Base-by-base conservation (phyloP, 106 monocot species). In the Acanthochlamys bracteata region DNA sequence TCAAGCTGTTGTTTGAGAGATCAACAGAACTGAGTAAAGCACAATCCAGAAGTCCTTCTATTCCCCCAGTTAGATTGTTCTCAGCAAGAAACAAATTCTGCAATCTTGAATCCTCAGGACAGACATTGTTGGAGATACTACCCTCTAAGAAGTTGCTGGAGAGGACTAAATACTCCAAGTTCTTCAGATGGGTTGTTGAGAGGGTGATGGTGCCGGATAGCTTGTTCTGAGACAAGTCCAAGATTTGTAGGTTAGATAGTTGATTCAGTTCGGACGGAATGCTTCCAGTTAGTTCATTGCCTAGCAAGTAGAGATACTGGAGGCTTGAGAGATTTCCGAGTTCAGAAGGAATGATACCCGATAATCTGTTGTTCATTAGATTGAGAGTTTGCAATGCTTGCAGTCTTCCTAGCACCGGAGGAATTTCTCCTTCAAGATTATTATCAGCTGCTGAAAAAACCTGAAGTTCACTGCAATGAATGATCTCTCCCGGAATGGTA, bases 151-250 rank as follows among this genome's bases (percentile, higher is more conserved):
- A 70, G 70, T 96, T 96, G 25, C 55, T 66, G 1, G 90, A 87
- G 24, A 90, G 73, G 22, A 90, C 94, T 11, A 94, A 66, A 43
- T 60, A 94, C 51, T 78, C 16, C 19, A 94, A 74, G 19, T 65
- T 86, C 64, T 52, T 81, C 16, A 90, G 75, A 24, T 64, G 66
- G 0, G 21, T 17, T 7, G 89, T 73, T 25, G 90, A 82, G 64
- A 92, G 16, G 25, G 11, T 53, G 62, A 73, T 71, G n/a, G 42
- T 42, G 7, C 86, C 89, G 0, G 86, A 82, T 15, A 94, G 70
- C 20, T 76, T 69, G 57, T 93, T 93, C 26, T 56, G 41, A 13
- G 93, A 93, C 66, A 89, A 65, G 60, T 94, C 94, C 47, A 94
- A 13, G 16, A 70, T 65, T 49, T 76, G 73, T 26, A 90, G 75